Percentiles rank a stretch among this genome's conserved stretches.
phyloP scores from a whole-genome alignment of 192 early-diverging fungal species.

The Glomus cerebriforme region DNA sequence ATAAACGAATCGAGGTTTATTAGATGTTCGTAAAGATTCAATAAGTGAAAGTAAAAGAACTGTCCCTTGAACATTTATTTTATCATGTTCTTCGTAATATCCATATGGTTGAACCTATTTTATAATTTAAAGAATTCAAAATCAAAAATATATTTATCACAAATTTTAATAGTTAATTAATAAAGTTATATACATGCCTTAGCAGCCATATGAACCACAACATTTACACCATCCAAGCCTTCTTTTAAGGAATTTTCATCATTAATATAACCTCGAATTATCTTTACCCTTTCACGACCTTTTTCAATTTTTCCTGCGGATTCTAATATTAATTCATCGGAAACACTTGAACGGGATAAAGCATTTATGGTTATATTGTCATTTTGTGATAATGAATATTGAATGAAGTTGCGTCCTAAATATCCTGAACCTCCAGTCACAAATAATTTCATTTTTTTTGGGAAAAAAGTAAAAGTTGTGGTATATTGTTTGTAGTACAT shows the following conservation, averaged over 20 bases:
- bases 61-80: constrained; percentile 25
- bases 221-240: constrained; percentile 2
- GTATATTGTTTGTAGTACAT: no score
- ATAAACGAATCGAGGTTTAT: constrained; percentile 9
- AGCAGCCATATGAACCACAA: constrained; percentile 23
- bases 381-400: constrained; percentile 1
- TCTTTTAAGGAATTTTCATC: constrained; percentile 23
- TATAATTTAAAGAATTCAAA: neutral
- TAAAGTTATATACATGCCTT: neutral
- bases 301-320: neutral
- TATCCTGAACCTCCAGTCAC: constrained; percentile 24
- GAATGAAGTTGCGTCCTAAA: constrained; percentile 27
- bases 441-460: constrained; percentile 22
- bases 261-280: constrained; percentile 21
- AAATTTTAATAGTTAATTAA: neutral
- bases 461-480: no score
- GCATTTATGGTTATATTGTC: neutral
- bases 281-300: constrained; percentile 4
- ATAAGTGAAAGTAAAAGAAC: neutral
- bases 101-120: constrained; percentile 20
- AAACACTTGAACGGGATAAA: constrained; percentile 10
- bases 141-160: no score
- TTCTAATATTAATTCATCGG: constrained; percentile 13
- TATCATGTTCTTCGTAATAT: constrained; percentile 11
- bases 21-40: neutral